phyloP scores from a whole-genome alignment of 2,329 filamentous ascomycete genomes.

The Alternaria alternata region DNA sequence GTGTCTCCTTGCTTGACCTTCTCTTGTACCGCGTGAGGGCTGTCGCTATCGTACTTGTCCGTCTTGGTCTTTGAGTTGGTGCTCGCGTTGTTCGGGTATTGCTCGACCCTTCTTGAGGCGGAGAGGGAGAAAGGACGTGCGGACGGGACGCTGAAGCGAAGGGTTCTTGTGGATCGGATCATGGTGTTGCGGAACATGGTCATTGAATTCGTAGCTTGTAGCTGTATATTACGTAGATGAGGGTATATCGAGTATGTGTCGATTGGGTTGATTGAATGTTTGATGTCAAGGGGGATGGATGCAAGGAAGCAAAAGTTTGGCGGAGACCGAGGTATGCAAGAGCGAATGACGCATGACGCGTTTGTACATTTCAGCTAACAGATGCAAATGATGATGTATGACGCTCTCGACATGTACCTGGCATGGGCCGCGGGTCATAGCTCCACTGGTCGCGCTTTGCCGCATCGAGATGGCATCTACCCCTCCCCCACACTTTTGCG shows the following conservation, averaged over 20 bases:
- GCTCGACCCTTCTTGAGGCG: conserved; percentile 13
- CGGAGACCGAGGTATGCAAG: neutral
- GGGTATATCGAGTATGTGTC: neutral
- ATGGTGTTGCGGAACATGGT: conserved; percentile 25
- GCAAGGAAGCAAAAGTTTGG: neutral
- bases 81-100: conserved; percentile 27
- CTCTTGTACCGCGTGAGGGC: conserved; percentile 31
- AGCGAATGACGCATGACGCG: conserved; percentile 25
- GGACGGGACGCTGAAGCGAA: conserved; percentile 3
- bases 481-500: conserved; percentile 26
- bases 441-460: conserved; percentile 9
- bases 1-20: conserved; percentile 45
- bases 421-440: conserved; percentile 23
- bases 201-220: neutral
- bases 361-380: conserved; percentile 11
- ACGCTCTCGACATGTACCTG: conserved; percentile 23
- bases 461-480: neutral
- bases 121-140: conserved; percentile 30
- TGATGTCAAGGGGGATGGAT: neutral
- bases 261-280: neutral
- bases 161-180: conserved; percentile 15
- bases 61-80: conserved; percentile 37
- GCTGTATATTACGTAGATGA: neutral
- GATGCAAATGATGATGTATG: conserved; percentile 29
- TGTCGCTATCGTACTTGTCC: conserved; percentile 35